Percentiles rank a stretch among this genome's conserved stretches.
These are phyloP conservation scores for Nicotiana rustica DNA, from an alignment of 305 asterid species.

Conservation along the genomic window DNA sequence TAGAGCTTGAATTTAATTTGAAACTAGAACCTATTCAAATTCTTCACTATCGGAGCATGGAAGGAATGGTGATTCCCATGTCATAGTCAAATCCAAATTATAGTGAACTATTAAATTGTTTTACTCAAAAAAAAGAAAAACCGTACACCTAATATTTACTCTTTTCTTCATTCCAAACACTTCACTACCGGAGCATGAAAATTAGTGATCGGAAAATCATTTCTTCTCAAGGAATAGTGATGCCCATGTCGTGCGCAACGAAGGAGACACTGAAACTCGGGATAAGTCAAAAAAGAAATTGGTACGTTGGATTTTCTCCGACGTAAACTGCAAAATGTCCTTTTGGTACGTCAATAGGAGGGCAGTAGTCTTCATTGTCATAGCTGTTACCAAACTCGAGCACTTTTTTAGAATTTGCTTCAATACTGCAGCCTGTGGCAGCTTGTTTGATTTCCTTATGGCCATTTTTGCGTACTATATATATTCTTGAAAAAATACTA, in stretches of 20 bases:
- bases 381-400: too few species aligned
- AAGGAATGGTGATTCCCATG: too few species aligned
- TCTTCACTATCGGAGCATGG: too few species aligned
- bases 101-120: too few species aligned
- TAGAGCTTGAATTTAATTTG: too few species aligned
- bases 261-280: neutral
- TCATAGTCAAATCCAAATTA: too few species aligned
- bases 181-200: conserved; percentile 53
- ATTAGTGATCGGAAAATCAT: conserved; percentile 66
- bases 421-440: conserved; percentile 45
- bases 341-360: too few species aligned
- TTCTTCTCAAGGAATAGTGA: conserved; percentile 83
- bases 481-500: neutral
- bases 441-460: conserved; percentile 44
- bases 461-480: conserved; percentile 40
- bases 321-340: too few species aligned
- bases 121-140: too few species aligned
- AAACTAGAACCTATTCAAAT: too few species aligned
- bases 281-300: conserved; percentile 63
- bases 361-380: too few species aligned
- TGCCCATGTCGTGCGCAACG: conserved; percentile 70
- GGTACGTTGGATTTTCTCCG: conserved; percentile 39
- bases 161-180: neutral
- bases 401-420: conserved; percentile 62
- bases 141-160: neutral